Conservation (phyloP, 1,284 basidiomycete species). For the Trichosporon sp. region DNA sequence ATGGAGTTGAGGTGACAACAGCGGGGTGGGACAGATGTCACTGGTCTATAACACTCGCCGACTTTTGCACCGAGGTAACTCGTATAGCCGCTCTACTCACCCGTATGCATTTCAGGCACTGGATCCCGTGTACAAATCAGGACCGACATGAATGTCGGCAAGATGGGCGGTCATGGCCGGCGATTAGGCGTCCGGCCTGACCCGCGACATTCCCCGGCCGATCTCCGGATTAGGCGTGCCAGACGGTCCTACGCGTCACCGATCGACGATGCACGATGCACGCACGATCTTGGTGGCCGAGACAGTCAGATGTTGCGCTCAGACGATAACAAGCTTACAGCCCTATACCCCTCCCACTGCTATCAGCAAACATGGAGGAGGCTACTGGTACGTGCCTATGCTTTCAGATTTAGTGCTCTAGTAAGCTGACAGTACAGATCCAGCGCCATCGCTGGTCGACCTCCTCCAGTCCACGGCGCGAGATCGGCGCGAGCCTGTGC, state of each 20-base stretch:
- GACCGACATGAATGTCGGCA: neutral
- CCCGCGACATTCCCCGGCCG: neutral
- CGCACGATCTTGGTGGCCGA: neutral
- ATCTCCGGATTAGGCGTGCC: neutral
- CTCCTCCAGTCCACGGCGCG: slow-evolving; percentile 25
- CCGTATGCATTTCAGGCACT: neutral
- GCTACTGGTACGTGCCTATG: slow-evolving; percentile 15
- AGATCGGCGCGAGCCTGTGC: slow-evolving; percentile 4
- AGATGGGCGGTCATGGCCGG: neutral
- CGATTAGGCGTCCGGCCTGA: neutral
- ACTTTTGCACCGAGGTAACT: neutral
- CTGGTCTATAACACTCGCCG: neutral
- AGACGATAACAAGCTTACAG: neutral
- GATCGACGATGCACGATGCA: neutral
- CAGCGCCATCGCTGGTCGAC: slow-evolving; percentile 28
- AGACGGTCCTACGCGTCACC: neutral
- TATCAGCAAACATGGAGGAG: slow-evolving; percentile 18
- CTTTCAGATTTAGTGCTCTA: neutral
- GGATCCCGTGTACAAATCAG: neutral
- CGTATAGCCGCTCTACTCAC: neutral
- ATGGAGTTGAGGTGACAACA: neutral
- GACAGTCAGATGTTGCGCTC: neutral
- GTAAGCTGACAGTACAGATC: slow-evolving; percentile 10
- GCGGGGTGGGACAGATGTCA: neutral
- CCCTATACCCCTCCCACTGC: neutral